phyloP scores from a whole-genome alignment of 495 filamentous ascomycete genomes.

The Penicillium maclennaniae region DNA sequence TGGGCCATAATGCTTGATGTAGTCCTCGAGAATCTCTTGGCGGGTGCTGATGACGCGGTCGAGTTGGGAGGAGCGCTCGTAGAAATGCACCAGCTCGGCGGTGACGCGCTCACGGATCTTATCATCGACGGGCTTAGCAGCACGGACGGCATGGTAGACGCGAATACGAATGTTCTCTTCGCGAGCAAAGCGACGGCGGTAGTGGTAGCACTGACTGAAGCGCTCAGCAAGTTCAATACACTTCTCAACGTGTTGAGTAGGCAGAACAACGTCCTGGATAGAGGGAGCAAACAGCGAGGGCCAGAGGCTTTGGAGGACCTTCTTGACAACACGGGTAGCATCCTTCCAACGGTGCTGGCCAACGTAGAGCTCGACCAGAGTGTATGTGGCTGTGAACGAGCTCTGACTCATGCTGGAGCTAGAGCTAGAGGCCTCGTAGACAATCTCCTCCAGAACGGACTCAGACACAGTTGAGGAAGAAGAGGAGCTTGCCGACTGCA shows the following conservation, averaged over 20 bases:
- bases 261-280: constrained; percentile 31
- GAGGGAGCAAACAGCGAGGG: constrained; percentile 32
- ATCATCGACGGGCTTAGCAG: constrained; percentile 27
- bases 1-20: constrained; percentile 26
- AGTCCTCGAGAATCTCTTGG: constrained; percentile 32
- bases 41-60: constrained; percentile 30
- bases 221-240: constrained; percentile 29
- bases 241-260: constrained; percentile 23
- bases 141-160: constrained; percentile 31
- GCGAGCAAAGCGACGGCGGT: constrained; percentile 29
- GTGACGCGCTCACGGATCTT: constrained; percentile 29
- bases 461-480: constrained; percentile 27
- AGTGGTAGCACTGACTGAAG: constrained; percentile 33
- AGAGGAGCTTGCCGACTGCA: constrained; percentile 21
- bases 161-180: constrained; percentile 35
- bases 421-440: constrained; percentile 29
- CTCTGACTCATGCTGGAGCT: constrained; percentile 23
- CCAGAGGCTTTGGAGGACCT: constrained; percentile 32
- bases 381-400: constrained; percentile 26
- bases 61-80: constrained; percentile 31
- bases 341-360: constrained; percentile 39
- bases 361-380: constrained; percentile 28
- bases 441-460: constrained; percentile 30
- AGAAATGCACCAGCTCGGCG: constrained; percentile 24
- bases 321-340: constrained; percentile 34